A percentile compares a stretch with the other conserved stretches of the same genome.
phyloP scores from a whole-genome alignment of 169 alveolate species.

The Cryptosporidium bovis region DNA sequence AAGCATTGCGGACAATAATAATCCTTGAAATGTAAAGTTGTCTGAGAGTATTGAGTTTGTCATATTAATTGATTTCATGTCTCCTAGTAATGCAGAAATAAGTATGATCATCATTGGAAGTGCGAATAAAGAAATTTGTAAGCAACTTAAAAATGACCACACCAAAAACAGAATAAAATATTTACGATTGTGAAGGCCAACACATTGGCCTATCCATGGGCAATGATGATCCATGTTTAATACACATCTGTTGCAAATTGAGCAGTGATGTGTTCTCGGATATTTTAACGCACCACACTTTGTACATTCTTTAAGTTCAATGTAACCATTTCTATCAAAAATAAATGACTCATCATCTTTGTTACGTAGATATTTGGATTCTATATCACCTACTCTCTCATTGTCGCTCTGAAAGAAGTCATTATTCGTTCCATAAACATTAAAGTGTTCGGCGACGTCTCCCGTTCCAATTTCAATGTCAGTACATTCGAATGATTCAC shows the following conservation, averaged over 20 bases:
- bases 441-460: not conserved
- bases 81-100: conserved; percentile 18
- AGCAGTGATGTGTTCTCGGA: conserved; percentile 90
- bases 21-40: conserved; percentile 34
- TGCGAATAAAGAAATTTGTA: conserved; percentile 32
- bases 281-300: conserved; percentile 76
- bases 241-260: conserved; percentile 87
- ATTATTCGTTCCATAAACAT: not conserved
- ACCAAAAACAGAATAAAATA: conserved; percentile 81
- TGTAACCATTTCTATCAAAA: not conserved
- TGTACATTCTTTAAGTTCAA: conserved; percentile 3
- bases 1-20: conserved; percentile 38
- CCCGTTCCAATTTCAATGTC: not conserved
- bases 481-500: not conserved
- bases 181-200: conserved; percentile 90
- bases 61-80: not conserved
- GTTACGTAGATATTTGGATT: not conserved
- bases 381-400: not conserved
- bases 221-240: conserved; percentile 93
- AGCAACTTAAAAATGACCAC: conserved; percentile 74
- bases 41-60: conserved; percentile 10
- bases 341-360: not conserved
- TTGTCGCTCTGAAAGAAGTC: not conserved
- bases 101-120: conserved; percentile 28
- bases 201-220: conserved; percentile 90